These are phyloP conservation scores for Paracorniculantispora psalliotae DNA, from an alignment of 2,329 filamentous ascomycete genomes.

Conservation along the genomic window DNA sequence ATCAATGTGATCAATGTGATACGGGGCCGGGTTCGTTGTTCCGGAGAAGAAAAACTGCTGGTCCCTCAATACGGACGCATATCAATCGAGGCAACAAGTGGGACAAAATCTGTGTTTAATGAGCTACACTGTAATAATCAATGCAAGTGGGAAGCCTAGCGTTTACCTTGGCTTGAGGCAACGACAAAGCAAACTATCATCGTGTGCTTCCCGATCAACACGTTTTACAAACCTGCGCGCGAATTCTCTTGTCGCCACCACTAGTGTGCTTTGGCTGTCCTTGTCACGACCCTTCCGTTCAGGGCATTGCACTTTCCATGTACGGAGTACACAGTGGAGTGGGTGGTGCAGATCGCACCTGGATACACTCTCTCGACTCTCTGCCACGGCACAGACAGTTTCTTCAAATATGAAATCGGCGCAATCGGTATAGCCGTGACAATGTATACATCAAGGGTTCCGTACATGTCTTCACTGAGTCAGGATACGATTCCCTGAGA, in stretches of 20 bases:
- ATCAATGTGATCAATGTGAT: background rate
- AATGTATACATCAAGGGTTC: background rate
- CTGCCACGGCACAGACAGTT: background rate
- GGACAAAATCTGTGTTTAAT: background rate
- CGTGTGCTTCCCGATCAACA: background rate
- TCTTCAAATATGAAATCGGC: background rate
- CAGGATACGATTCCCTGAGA: background rate
- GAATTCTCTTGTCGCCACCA: background rate
- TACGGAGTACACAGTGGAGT: background rate
- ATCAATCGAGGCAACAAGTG: constrained; percentile 9
- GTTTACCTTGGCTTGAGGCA: background rate
- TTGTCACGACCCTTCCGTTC: background rate
- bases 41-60: background rate
- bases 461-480: background rate
- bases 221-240: background rate
- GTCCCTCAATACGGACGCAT: no score
- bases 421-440: constrained; percentile 6
- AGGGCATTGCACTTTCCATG: background rate
- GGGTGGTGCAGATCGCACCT: constrained; percentile 8
- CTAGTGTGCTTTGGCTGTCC: background rate
- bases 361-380: no score
- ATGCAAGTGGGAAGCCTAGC: background rate
- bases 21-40: background rate
- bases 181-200: background rate
- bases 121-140: background rate